These are phyloP conservation scores for Ramaria rubella DNA, from an alignment of 768 basidiomycete genomes.

Conservation along the genomic window DNA sequence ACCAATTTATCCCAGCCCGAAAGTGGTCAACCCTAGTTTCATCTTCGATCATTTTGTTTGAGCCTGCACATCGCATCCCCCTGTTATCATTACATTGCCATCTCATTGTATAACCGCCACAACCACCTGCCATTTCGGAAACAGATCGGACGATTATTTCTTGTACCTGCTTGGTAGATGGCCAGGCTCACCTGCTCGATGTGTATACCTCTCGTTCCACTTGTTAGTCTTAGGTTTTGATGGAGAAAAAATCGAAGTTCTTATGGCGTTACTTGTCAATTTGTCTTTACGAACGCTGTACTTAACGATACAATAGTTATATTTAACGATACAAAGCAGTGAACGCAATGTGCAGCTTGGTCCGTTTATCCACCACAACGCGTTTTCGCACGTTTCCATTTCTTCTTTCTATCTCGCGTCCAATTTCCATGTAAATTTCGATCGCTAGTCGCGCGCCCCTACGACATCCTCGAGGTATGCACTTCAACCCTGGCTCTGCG, in stretches of 20 bases:
- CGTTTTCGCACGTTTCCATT: no score
- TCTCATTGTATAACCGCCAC: constrained; percentile 4
- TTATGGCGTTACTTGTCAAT: no score
- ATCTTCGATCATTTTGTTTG: neutral
- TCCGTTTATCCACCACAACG: no score
- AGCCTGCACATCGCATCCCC: neutral
- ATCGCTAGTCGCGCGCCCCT: no score
- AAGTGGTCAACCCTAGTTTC: constrained; percentile 4
- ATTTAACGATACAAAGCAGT: no score
- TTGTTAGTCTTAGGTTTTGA: neutral
- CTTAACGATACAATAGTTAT: no score
- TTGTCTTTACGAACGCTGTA: no score
- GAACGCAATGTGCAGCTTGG: no score
- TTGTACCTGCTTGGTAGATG: neutral
- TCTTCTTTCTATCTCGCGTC: no score
- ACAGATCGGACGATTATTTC: constrained; percentile 3
- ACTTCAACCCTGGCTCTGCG: neutral
- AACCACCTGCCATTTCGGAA: neutral
- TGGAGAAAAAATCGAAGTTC: neutral
- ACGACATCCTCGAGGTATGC: neutral
- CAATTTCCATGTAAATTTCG: no score
- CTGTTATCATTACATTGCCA: neutral
- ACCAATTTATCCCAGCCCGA: constrained; percentile 52
- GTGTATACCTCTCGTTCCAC: neutral
- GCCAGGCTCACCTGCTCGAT: neutral